phyloP scores from a whole-genome alignment of 768 basidiomycete genomes.

The Phaffia australis region DNA sequence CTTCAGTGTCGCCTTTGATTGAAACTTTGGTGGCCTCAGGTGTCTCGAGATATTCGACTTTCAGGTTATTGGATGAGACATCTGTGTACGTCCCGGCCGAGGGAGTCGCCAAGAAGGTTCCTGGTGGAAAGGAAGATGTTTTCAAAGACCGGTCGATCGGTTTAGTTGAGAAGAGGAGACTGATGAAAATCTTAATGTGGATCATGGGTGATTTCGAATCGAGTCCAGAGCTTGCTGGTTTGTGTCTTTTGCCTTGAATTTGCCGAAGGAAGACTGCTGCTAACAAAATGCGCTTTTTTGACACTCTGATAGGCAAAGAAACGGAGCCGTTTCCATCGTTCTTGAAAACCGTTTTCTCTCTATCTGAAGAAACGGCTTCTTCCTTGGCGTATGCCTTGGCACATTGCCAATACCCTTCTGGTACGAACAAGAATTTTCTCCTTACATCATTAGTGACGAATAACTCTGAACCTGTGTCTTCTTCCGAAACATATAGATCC shows the following conservation, averaged over 20 bases:
- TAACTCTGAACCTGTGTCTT: not conserved
- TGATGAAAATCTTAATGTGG: constrained; percentile 86
- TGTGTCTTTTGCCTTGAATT: not conserved
- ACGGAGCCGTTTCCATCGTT: constrained; percentile 41
- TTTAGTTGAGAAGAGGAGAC: constrained; percentile 70
- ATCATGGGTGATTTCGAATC: constrained; percentile 64
- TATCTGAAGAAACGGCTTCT: constrained; percentile 49
- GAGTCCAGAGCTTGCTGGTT: constrained; percentile 39
- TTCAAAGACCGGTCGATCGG: constrained; percentile 72
- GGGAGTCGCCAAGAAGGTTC: constrained; percentile 52
- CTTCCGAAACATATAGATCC: constrained; percentile 45
- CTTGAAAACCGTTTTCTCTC: constrained; percentile 52
- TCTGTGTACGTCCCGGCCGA: constrained; percentile 43
- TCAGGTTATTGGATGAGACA: constrained; percentile 65
- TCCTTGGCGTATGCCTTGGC: constrained; percentile 71
- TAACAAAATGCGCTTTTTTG: not conserved
- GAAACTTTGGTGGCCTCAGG: constrained; percentile 67
- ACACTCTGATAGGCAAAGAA: constrained; percentile 41
- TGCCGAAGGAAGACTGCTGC: not conserved
- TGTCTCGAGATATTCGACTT: constrained; percentile 82
- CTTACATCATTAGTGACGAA: not conserved
- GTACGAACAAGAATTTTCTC: constrained; percentile 40
- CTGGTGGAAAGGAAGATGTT: constrained; percentile 81
- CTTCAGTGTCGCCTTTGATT: constrained; percentile 66
- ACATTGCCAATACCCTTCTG: constrained; percentile 51